Conservation (phyloP, 257 asterid genomes). For the Nicotiana obtusifolia region DNA sequence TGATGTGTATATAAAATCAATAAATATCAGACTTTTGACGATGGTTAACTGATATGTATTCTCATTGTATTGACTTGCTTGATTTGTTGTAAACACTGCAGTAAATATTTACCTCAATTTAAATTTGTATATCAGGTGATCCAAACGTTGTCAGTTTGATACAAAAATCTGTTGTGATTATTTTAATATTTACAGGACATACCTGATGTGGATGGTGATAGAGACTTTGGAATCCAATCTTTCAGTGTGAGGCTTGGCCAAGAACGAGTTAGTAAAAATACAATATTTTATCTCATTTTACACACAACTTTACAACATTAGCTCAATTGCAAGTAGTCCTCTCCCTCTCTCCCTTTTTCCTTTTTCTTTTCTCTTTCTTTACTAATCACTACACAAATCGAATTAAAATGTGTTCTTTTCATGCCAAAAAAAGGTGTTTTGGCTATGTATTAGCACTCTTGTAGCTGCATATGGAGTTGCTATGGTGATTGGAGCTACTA, state of each 20-base stretch:
- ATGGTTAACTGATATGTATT: too few relatives aligned
- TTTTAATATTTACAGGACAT: constrained; percentile 4
- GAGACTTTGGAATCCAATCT: constrained; percentile 15
- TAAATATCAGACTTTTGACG: not conserved
- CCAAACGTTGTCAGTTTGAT: not conserved
- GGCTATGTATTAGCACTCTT: constrained; percentile 11
- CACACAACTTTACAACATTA: not conserved
- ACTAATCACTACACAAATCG: not conserved
- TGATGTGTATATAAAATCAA: not conserved
- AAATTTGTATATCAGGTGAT: not conserved
- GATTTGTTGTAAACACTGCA: too few relatives aligned
- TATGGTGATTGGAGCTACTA: constrained; percentile 11
- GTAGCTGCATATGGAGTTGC: constrained; percentile 14
- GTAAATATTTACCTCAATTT: too few relatives aligned
- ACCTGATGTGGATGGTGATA: constrained; percentile 20
- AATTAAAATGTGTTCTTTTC: not conserved
- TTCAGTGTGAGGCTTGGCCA: constrained; percentile 18
- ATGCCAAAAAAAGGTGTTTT: constrained; percentile 8
- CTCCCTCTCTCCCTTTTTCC: too few relatives aligned
- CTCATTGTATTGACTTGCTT: too few relatives aligned
- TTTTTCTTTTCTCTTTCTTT: too few relatives aligned
- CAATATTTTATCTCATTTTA: not conserved
- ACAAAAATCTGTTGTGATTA: not conserved
- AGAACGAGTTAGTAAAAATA: constrained; percentile 9
- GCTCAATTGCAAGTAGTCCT: not conserved